Percentiles rank a stretch among this genome's conserved stretches.
Evolutionary conservation across 1,139 yeast genomes (phyloP).

Genomic region (Yamadazyma aaseri): DNA sequence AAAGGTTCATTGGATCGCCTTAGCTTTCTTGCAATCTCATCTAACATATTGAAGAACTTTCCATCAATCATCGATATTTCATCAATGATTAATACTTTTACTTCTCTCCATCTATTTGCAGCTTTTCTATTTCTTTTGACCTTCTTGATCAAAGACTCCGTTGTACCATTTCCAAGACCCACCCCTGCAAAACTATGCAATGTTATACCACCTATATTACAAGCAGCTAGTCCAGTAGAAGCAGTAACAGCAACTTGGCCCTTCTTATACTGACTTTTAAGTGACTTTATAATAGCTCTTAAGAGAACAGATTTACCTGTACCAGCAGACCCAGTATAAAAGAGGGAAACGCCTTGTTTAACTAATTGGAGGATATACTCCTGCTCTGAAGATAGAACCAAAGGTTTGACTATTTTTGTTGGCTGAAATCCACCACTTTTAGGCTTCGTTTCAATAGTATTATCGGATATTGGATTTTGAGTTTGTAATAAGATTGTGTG

Average conservation of each 20-base stretch:
- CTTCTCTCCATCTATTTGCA: constrained; percentile 56
- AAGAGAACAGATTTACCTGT: constrained; percentile 88
- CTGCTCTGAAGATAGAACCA: constrained; percentile 38
- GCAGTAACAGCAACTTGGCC: constrained; percentile 81
- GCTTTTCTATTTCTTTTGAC: constrained; percentile 56
- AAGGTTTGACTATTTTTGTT: constrained; percentile 9
- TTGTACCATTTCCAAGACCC: constrained; percentile 59
- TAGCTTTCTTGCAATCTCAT: constrained; percentile 58
- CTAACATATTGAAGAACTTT: constrained; percentile 65
- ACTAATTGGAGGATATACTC: constrained; percentile 38
- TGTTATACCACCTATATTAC: constrained; percentile 86
- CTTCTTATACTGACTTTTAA: constrained; percentile 45
- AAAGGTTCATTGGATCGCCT: constrained; percentile 58
- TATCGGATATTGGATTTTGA: too few relatives aligned
- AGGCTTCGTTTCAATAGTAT: too few relatives aligned
- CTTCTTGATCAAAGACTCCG: constrained; percentile 46
- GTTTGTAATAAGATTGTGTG: constrained; percentile 11
- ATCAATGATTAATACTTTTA: constrained; percentile 72
- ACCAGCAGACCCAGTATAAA: constrained; percentile 95
- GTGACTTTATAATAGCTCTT: constrained; percentile 62
- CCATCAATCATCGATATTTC: constrained; percentile 92
- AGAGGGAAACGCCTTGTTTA: constrained; percentile 53
- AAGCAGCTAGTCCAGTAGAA: constrained; percentile 90
- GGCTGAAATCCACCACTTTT: constrained; percentile 4
- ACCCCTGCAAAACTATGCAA: constrained; percentile 85